Conservation (phyloP, 345 rosid species). For the Hibiscus tridactylites region DNA sequence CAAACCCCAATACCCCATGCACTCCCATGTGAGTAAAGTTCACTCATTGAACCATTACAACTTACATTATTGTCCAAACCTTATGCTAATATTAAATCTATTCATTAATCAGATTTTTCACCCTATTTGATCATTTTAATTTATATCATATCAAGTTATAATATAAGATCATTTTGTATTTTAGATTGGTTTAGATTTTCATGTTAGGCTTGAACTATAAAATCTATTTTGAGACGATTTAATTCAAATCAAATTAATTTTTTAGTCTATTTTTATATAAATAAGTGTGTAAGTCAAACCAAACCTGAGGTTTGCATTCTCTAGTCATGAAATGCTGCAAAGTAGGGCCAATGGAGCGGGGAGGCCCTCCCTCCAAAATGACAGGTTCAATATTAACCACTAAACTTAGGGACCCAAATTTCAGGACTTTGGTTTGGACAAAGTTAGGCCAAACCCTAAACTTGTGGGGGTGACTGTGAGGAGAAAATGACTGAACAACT, state of each 20-base stretch:
- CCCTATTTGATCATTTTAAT: neutral
- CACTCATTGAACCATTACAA: neutral
- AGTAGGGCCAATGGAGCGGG: constrained; percentile 6
- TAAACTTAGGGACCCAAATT: constrained; percentile 17
- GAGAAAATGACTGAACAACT: constrained; percentile 21
- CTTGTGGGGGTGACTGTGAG: neutral
- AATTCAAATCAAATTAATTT: too few species aligned
- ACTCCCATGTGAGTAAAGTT: neutral
- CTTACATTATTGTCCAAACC: neutral
- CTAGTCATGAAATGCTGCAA: constrained; percentile 11
- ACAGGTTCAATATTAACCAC: constrained; percentile 14
- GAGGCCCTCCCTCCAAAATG: constrained; percentile 8
- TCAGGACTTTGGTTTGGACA: constrained; percentile 11
- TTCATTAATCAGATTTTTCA: neutral
- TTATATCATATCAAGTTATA: neutral
- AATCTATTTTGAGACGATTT: too few species aligned
- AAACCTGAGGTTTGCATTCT: constrained; percentile 5
- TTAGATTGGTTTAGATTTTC: too few species aligned
- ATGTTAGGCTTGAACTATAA: too few species aligned
- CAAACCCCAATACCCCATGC: constrained; percentile 11
- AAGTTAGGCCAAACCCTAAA: constrained; percentile 11
- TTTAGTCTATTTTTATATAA: too few species aligned
- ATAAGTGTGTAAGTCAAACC: constrained; percentile 10
- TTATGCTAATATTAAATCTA: neutral
- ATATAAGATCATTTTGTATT: too few species aligned